Base-by-base conservation (phyloP, 2,329 filamentous ascomycete genomes). In the Aspergillus felis region DNA sequence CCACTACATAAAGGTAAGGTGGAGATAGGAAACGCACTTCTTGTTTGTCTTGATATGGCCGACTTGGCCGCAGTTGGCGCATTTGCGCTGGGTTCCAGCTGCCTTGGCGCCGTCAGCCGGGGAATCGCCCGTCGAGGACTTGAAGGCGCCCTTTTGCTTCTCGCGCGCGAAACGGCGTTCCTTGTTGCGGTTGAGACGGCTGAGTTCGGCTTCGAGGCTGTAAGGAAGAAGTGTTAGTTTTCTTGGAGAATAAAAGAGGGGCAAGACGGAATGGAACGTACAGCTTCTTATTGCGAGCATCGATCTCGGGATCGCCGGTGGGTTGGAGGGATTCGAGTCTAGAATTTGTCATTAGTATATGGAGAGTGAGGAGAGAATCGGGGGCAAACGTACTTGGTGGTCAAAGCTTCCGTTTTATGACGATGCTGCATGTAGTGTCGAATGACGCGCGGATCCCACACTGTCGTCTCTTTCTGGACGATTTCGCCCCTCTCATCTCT, bases 11-110 rank as follows among this genome's bases (percentile, higher is more conserved):
- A 10, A 14, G 27, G n/a, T 10, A 27, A n/a, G 27, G 35, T 63
- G 25, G 57, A 57, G 49, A 53, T 46, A 61, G 67, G 61, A 64
- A 44, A 60, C 65, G 59, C 84, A 94, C 91, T 97, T 97, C 80
- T 97, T 96, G 81, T 97, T 97, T 50, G 93, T 97, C 78, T 97
- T 97, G 81, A 99, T 99, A 71, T 99, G 94, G 32, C 94, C 94
- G 55, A 96, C 89, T 74, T 94, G 90, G 52, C 94, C 94, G 77
- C 94, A 99, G 75, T 97, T 97, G 64, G 94, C 94, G 78, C 94
- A 99, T 79, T 97, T 97, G 68, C 95, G 84, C 56, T 83, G 81
- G 10, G 85, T 87, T 48, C 81, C 81, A 38, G 79, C 81, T 35
- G 88, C 88, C 56, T 91, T 95, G 60, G 68, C 74, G 22, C 69